Evolutionary conservation across 2,329 filamentous ascomycete species (phyloP).

Genomic region (Rhynchosporium secalis): DNA sequence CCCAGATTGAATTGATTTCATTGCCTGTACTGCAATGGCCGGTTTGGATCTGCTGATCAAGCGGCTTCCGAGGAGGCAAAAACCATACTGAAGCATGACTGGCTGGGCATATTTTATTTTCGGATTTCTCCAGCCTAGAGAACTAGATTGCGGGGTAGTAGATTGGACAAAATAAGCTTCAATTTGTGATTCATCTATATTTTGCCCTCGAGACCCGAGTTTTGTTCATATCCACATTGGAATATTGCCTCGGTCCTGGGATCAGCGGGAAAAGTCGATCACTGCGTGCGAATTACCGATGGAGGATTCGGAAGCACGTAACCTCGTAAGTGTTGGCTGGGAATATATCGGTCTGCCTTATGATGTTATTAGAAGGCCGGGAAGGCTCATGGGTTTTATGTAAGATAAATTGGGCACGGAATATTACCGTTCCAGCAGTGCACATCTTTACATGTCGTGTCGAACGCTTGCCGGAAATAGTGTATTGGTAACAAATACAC

Average conservation of each 20-base stretch:
- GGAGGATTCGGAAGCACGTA: background rate
- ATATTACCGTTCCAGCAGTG: background rate
- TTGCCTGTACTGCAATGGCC: conserved; percentile 2
- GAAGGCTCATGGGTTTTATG: background rate
- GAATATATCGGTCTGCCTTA: background rate
- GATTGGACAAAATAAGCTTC: conserved; percentile 3
- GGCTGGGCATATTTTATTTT: conserved; percentile 11
- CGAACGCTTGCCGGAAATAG: background rate
- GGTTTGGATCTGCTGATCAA: conserved; percentile 4
- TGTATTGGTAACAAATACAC: background rate
- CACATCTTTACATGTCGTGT: background rate
- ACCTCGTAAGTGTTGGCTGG: background rate
- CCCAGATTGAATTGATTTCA: background rate
- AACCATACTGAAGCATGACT: background rate
- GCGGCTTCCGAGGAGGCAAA: conserved; percentile 15
- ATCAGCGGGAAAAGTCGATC: background rate
- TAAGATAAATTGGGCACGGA: background rate
- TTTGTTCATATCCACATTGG: background rate
- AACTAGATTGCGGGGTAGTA: conserved; percentile 16
- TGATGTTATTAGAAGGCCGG: background rate
- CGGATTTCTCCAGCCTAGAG: background rate
- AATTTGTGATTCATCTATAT: conserved; percentile 21
- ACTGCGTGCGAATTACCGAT: background rate
- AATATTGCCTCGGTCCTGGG: background rate
- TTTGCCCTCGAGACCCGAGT: conserved; percentile 6